Base-by-base conservation (phyloP, 371 early-diverging fungal species). In the Syncephalis plumigaleata region DNA sequence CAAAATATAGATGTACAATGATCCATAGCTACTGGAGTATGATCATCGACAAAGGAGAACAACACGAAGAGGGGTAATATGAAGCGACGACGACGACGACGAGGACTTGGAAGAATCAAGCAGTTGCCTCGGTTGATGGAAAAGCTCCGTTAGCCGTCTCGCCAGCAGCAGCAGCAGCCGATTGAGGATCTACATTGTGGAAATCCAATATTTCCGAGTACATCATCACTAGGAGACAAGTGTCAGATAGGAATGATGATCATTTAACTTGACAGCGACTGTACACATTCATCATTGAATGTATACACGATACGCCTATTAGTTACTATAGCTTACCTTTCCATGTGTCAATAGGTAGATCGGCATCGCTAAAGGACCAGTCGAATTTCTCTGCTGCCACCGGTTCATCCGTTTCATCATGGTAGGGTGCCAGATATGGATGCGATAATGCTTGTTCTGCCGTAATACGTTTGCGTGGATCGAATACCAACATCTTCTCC, bases 331-430 rank as follows among this genome's bases (percentile, higher is more conserved):
- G 53, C 64, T 63, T 70, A 51, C 72, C 73, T 61, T 84, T 84
- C 92, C 91, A 90, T 51, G 81, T 77, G 47, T 87, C 89, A 9
- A 84, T 73, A 4, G 87, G 77, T 55, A 88, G 58, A 49, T 93
- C 90, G 1, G 84, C 84, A 51, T 88, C 90, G 45, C 82, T 87
- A 64, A 91, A 91, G 1, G 90, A 87, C 94, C 94, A 93, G 64
- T 93, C 91, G 57, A 93, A 93, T 53, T 67, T 69, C 47, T 72
- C 73, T 3, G 71, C 77, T 21, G 90, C 86, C 16, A 65, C 67
- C 15, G 85, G 87, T 56, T 94, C 96, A 57, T 95, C 94, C n/a
- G 80, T 71, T 22, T 76, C 80, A 55, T 95, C 96, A 61, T 93
- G 94, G 61, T 92, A 93, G 18, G 85, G 83, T 52, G 81, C 87